A percentile compares a stretch with the other conserved stretches of the same genome.
phyloP scores from a whole-genome alignment of 176 grass and related monocot genomes.

The Eremochloa ophiuroides region DNA sequence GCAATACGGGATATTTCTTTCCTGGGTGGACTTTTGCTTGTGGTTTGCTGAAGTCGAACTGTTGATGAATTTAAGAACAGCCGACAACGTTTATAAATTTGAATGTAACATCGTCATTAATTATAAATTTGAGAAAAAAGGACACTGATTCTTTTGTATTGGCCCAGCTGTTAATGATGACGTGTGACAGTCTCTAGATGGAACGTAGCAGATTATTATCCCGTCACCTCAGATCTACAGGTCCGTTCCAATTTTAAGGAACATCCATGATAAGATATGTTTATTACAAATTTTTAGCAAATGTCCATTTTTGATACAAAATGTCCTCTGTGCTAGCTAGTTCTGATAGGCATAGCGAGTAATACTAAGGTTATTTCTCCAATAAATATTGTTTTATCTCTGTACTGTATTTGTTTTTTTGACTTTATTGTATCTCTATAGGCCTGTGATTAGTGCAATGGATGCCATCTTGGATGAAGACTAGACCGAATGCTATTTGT shows the following conservation, averaged over 20 bases:
- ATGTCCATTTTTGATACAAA: constrained; percentile 1
- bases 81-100: constrained; percentile 19
- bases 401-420: constrained; percentile 33
- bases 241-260: constrained; percentile 48
- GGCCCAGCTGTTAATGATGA: constrained; percentile 82
- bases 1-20: background rate
- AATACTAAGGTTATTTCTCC: background rate
- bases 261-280: constrained; percentile 31
- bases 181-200: constrained; percentile 67
- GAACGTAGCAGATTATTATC: constrained; percentile 59
- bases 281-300: constrained; percentile 8
- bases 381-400: background rate
- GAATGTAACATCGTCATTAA: constrained; percentile 30
- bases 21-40: background rate
- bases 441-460: constrained; percentile 65
- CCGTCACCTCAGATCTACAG: constrained; percentile 57
- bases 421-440: constrained; percentile 56
- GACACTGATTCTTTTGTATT: constrained; percentile 68
- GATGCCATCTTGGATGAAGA: constrained; percentile 56
- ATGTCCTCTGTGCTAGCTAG: background rate
- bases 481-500: constrained; percentile 29
- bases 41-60: constrained; percentile 10
- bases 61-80: background rate
- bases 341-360: constrained; percentile 7
- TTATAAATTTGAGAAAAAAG: constrained; percentile 29